phyloP scores from a whole-genome alignment of 179 eudicot genomes.

The Kewa caespitosa region DNA sequence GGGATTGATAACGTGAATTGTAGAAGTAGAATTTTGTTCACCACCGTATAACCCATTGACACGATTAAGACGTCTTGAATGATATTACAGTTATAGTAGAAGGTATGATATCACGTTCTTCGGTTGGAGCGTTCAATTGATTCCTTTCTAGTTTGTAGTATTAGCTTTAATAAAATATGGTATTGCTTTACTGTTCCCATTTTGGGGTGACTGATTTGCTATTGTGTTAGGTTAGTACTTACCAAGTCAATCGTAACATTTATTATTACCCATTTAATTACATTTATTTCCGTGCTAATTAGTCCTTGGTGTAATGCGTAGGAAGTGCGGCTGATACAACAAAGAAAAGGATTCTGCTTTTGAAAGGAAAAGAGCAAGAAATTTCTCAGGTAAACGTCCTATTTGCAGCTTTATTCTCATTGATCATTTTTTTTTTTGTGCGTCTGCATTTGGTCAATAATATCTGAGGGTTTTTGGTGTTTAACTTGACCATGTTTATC shows the following conservation, averaged over 20 bases:
- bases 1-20: no score
- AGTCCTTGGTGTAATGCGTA: conserved; percentile 21
- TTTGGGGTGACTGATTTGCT: background rate
- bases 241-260: background rate
- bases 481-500: background rate
- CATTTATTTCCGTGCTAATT: conserved; percentile 8
- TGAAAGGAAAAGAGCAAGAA: conserved; percentile 85
- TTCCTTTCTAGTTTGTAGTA: background rate
- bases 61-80: no score
- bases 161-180: background rate
- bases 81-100: no score
- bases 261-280: background rate
- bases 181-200: background rate
- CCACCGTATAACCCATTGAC: no score
- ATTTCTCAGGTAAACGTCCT: conserved; percentile 49
- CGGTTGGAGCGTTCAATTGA: background rate
- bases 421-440: background rate
- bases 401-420: background rate
- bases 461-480: background rate
- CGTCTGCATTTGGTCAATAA: no score
- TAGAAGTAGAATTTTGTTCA: no score
- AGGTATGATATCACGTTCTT: background rate
- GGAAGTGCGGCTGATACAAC: conserved; percentile 54
- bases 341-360: conserved; percentile 74
- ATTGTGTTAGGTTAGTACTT: background rate